Conservation (phyloP, 1,284 basidiomycete species). For the Flammula alnicola region DNA sequence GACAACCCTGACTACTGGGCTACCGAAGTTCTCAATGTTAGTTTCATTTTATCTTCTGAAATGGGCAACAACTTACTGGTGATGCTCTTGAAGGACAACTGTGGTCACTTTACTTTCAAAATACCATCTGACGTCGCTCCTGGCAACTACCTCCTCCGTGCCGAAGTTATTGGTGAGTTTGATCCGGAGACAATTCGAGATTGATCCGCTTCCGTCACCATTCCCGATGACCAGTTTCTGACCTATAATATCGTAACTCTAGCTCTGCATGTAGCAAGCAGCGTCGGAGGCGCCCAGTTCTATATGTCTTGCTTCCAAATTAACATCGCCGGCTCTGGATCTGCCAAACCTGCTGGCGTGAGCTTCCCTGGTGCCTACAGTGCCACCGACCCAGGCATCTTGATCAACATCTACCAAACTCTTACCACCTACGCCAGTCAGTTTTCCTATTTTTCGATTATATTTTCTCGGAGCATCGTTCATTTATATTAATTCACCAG, state of each 20-base stretch:
- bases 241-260: background rate
- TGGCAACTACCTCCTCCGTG: slow-evolving; percentile 56
- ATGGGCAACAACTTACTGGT: background rate
- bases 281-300: slow-evolving; percentile 53
- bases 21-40: slow-evolving; percentile 32
- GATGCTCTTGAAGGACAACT: slow-evolving; percentile 43
- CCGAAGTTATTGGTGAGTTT: slow-evolving; percentile 52
- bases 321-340: slow-evolving; percentile 38
- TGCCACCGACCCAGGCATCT: slow-evolving; percentile 45
- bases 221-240: background rate
- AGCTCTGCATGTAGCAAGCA: slow-evolving; percentile 53
- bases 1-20: slow-evolving; percentile 53
- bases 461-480: background rate
- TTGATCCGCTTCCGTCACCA: background rate
- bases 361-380: slow-evolving; percentile 49
- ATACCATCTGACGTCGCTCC: slow-evolving; percentile 50
- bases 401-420: slow-evolving; percentile 41
- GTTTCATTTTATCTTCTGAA: background rate
- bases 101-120: slow-evolving; percentile 55
- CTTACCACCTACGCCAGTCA: slow-evolving; percentile 38
- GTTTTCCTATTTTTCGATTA: slow-evolving; percentile 1
- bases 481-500: slow-evolving; percentile 29
- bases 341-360: slow-evolving; percentile 47
- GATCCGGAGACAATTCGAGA: background rate
- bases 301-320: slow-evolving; percentile 58